Base-by-base conservation (phyloP, 2,329 filamentous ascomycete genomes). In the Neonectria neomacrospora region DNA sequence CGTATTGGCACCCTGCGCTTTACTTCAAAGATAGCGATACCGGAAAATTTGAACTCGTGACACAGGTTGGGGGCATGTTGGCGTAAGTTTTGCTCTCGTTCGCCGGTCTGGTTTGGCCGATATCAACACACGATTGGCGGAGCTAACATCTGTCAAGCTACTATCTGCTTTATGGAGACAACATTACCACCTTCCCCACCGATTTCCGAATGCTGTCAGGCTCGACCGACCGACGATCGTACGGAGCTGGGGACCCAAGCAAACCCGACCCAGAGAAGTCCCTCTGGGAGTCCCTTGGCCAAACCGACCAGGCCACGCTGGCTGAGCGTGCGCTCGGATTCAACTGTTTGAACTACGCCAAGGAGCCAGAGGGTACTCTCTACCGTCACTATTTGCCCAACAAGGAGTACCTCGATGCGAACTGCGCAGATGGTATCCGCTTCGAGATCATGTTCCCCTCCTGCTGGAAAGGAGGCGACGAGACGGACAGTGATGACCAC, bases 291-390 rank as follows among this genome's bases (percentile, higher is more conserved):
- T 75, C 79, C 2, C 80, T 88, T 5, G 86, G 90, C 63, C 85
- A 87, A 72, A 91, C 90, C 11, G 79, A 75, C 50, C 94, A 97
- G 81, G 77, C 79, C 16, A 86, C 89, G 55, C 86, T 97, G 39
- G 81, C 81, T 54, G 91, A 97, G 82, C 93, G 94, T 65, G 93
- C 94, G 10, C 72, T 97, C 28, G 95, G 96, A 3, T 97, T 97
- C 86, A 98, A 98, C 84, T 98, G 96, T 80, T 81, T 99, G 64
- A 90, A 98, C 86, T 97, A 97, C 76, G 73, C 71, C 32, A 82
- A 79, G 23, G 72, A 78, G 0, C 82, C 91, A 2, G 94, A 97
- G 77, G 85, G 86, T 1, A 91, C 94, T 14, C 85, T 97, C 37
- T 91, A 88, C 78, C 93, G 94, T 68, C 94, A 97, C 78, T 89